phyloP scores from a whole-genome alignment of 75 land plant species.

The Pinus albicaulis region DNA sequence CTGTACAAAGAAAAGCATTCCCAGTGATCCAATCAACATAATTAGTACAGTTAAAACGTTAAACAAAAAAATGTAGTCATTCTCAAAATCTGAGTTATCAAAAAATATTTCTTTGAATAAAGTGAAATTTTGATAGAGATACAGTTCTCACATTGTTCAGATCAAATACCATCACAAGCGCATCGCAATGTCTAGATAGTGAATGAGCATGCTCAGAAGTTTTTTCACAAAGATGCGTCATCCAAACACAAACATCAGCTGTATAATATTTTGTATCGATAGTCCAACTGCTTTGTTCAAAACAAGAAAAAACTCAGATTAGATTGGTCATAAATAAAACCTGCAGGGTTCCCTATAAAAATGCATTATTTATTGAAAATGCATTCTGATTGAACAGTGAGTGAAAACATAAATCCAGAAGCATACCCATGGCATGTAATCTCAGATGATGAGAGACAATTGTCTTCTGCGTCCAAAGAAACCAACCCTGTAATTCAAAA shows the following conservation, averaged over 20 bases:
- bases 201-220: conserved; percentile 23
- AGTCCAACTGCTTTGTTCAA: conserved; percentile 65
- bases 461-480: conserved; percentile 39
- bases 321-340: not conserved
- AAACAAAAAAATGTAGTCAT: not conserved
- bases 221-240: conserved; percentile 52
- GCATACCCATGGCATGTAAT: conserved; percentile 64
- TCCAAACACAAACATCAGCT: conserved; percentile 85
- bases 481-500: conserved; percentile 45
- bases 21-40: not conserved
- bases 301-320: not conserved
- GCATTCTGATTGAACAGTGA: not conserved
- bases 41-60: not conserved
- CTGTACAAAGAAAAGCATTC: conserved; percentile 33
- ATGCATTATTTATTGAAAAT: not conserved
- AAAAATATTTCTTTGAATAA: not conserved
- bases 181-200: conserved; percentile 38
- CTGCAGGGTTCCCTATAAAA: not conserved
- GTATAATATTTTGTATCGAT: conserved; percentile 95
- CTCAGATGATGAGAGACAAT: conserved; percentile 34
- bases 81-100: not conserved
- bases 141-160: conserved; percentile 66
- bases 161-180: conserved; percentile 94
- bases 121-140: conserved; percentile 2
- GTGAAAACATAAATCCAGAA: not conserved